Percentiles rank a stretch among this genome's conserved stretches.
Evolutionary conservation across 2,329 filamentous ascomycete species (phyloP).

Genomic region (Talaromyces sp.): DNA sequence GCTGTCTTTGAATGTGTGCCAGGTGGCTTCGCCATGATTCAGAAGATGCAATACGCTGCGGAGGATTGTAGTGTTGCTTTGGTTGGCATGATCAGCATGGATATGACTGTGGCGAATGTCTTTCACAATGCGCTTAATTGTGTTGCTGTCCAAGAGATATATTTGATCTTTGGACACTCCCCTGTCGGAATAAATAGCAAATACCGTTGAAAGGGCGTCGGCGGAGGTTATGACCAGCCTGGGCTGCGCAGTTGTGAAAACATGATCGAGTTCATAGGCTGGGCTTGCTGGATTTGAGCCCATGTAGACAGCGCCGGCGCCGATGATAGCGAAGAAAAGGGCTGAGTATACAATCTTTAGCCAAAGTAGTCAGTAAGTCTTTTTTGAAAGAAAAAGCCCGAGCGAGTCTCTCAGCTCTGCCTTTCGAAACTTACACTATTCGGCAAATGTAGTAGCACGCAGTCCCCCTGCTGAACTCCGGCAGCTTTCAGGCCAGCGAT

Average conservation of each 20-base stretch:
- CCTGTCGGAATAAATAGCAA: neutral
- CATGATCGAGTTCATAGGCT: slow-evolving; percentile 41
- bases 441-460: slow-evolving; percentile 37
- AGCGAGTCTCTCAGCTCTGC: neutral
- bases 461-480: slow-evolving; percentile 34
- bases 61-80: neutral
- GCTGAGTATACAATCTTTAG: slow-evolving; percentile 31
- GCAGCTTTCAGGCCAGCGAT: slow-evolving; percentile 34
- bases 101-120: neutral
- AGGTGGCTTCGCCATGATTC: slow-evolving; percentile 41
- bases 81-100: neutral
- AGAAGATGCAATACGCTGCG: slow-evolving; percentile 30
- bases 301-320: slow-evolving; percentile 43
- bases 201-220: slow-evolving; percentile 24
- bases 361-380: neutral
- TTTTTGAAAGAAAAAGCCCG: neutral
- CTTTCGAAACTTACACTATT: slow-evolving; percentile 31
- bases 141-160: neutral
- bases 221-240: slow-evolving; percentile 40
- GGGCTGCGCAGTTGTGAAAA: slow-evolving; percentile 38
- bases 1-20: slow-evolving; percentile 40
- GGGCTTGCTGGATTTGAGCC: slow-evolving; percentile 46
- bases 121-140: neutral
- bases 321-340: slow-evolving; percentile 35
- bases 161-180: neutral